Base-by-base conservation (phyloP, 1,284 basidiomycete genomes). In the Cutaneotrichosporon spelunceum region DNA sequence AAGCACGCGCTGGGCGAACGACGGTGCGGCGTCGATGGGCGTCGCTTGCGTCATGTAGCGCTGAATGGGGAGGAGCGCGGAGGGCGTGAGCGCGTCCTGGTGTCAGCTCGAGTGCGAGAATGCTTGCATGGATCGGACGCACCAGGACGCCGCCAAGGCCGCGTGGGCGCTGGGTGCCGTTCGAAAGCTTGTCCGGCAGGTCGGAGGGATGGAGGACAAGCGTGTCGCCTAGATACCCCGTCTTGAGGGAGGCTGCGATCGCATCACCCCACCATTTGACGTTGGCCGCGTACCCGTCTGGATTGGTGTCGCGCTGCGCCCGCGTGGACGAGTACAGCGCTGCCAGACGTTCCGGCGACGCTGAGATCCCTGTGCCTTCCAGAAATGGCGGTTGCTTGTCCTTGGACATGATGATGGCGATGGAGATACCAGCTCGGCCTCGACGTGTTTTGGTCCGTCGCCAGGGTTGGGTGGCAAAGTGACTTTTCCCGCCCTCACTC, bases 261-360 rank as follows among this genome's bases (percentile, higher is more conserved):
- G 87, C 86, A 42, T 79, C 79, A 44, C 84, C 83, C 93, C 94
- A 97, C 92, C 92, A 96, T 61, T 88, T 86, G 36, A 93, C 80
- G 72, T 89, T 91, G 16, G 90, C 85, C 42, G 85, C 80, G 76
- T 88, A 97, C 3, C 91, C 88, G 4, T 87, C 84, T 0, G 91
- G 88, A 74, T 97, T 95, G 1, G 91, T 88, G 33, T 84, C 80
- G 68, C 88, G 89, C 79, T 94, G 91, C 8, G 86, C 83, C 0
- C 90, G 87, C 59, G 95, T 87, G 71, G 94, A 91, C 3, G 93
- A 88, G 78, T 94, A 97, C 16, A 97, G 82, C 0, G 92, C 87
- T 67, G 89, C 87, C 0, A 96, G 82, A 11, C 92, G 87, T 21
- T 71, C 65, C 55, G 65, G 11, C 81, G 83, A 39, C 74, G 82